A percentile compares a stretch with the other conserved stretches of the same genome.
Conservation (phyloP, 352 stramenopile genomes). For the Globisporangium heterothallicum region DNA sequence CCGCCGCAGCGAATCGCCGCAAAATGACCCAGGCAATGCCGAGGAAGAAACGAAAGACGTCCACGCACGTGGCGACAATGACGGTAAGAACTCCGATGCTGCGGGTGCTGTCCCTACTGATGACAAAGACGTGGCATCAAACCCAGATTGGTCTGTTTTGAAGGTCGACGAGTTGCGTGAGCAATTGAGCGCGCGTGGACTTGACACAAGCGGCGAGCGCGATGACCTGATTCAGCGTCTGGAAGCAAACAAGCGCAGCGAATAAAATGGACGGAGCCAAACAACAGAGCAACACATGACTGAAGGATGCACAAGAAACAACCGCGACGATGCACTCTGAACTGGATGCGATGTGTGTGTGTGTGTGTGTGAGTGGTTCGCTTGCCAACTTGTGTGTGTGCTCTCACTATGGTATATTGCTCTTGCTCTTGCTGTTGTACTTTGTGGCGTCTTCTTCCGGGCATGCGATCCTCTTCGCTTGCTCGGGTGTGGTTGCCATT, state of each 20-base stretch:
- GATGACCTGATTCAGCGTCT: slow-evolving; percentile 12
- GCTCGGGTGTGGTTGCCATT: too few relatives aligned
- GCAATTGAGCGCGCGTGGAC: slow-evolving; percentile 12
- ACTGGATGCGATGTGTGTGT: not conserved
- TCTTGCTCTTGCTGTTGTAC: slow-evolving; percentile 5
- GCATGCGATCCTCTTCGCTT: not conserved
- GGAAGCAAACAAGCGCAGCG: not conserved
- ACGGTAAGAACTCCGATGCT: slow-evolving; percentile 19
- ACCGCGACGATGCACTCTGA: too few relatives aligned
- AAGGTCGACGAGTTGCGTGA: slow-evolving; percentile 22
- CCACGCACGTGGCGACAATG: slow-evolving; percentile 9
- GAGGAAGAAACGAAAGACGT: slow-evolving; percentile 14
- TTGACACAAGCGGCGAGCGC: slow-evolving; percentile 13
- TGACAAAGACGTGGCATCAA: slow-evolving; percentile 10
- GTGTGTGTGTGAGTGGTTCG: slow-evolving; percentile 11
- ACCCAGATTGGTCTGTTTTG: slow-evolving; percentile 18
- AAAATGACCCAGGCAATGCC: slow-evolving; percentile 1
- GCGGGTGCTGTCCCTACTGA: slow-evolving; percentile 12
- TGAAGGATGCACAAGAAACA: slow-evolving; percentile 1
- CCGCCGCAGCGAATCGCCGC: slow-evolving; percentile 4
- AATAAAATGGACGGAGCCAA: not conserved
- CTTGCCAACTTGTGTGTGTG: slow-evolving; percentile 8
- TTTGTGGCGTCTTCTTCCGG: slow-evolving; percentile 1
- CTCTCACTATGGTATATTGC: slow-evolving; percentile 15
- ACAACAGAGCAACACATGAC: not conserved